Percentiles rank a stretch among this genome's conserved stretches.
Conservation (phyloP, 2,329 filamentous ascomycete genomes). For the Penicillium polonicum region DNA sequence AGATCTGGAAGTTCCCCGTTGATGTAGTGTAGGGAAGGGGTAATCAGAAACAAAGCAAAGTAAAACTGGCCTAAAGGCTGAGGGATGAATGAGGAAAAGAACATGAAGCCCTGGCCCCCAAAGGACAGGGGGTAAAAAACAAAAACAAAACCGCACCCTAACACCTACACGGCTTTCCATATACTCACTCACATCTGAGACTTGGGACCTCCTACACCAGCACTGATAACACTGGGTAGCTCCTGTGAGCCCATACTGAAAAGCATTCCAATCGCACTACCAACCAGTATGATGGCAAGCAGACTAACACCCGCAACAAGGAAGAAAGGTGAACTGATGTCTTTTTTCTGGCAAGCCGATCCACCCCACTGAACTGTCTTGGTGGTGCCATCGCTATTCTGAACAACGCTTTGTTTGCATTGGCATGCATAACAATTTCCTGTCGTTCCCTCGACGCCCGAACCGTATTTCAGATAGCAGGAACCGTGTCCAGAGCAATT, state of each 20-base stretch:
- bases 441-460: slow-evolving; percentile 35
- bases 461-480: slow-evolving; percentile 67
- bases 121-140: not conserved
- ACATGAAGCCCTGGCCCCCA: not conserved
- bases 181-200: slow-evolving; percentile 39
- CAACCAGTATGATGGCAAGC: slow-evolving; percentile 65
- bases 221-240: slow-evolving; percentile 91
- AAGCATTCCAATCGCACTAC: slow-evolving; percentile 72
- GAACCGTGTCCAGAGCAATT: slow-evolving; percentile 79
- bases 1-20: not conserved
- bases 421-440: slow-evolving; percentile 73
- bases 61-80: not conserved
- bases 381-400: slow-evolving; percentile 47
- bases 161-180: not conserved
- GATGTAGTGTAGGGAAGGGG: not conserved
- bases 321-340: slow-evolving; percentile 87
- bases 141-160: not conserved
- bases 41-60: not conserved
- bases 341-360: slow-evolving; percentile 82
- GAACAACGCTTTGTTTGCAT: slow-evolving; percentile 62
- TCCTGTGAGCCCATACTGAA: slow-evolving; percentile 83
- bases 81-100: not conserved
- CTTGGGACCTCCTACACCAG: slow-evolving; percentile 75
- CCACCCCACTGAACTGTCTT: slow-evolving; percentile 79
- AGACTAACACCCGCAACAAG: slow-evolving; percentile 75